Conservation (phyloP, 768 basidiomycete species). For the Imleria badia region DNA sequence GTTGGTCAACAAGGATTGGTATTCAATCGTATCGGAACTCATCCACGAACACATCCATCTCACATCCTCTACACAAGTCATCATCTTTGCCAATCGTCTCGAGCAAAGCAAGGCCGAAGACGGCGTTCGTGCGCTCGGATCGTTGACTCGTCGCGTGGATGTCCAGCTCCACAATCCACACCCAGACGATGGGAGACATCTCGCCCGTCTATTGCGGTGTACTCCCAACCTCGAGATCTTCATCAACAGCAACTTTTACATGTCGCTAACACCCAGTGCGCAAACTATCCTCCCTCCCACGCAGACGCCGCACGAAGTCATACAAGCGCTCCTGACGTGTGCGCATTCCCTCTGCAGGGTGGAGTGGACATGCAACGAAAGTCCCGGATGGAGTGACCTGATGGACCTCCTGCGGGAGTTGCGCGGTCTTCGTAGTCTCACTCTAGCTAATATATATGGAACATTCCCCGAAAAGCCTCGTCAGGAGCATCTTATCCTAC, state of each 20-base stretch:
- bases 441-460: conserved; percentile 41
- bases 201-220: conserved; percentile 39
- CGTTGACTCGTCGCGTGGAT: conserved; percentile 42
- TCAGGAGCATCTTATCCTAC: conserved; percentile 31
- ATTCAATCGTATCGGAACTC: conserved; percentile 37
- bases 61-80: conserved; percentile 36
- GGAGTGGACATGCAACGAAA: conserved; percentile 47
- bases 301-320: conserved; percentile 34
- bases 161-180: conserved; percentile 37
- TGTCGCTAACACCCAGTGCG: conserved; percentile 19
- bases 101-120: conserved; percentile 26
- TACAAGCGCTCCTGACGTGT: conserved; percentile 35
- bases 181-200: conserved; percentile 13
- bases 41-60: conserved; percentile 42
- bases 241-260: conserved; percentile 38
- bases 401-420: conserved; percentile 35
- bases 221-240: conserved; percentile 47
- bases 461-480: conserved; percentile 23
- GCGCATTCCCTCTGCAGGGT: conserved; percentile 39
- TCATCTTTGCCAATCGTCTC: conserved; percentile 34
- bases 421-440: conserved; percentile 39
- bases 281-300: conserved; percentile 21
- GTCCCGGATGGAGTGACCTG: conserved; percentile 41
- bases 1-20: conserved; percentile 41
- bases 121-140: conserved; percentile 35